Conservation (phyloP, 208 protist species). For the Blastocrithidia nonstop region DNA sequence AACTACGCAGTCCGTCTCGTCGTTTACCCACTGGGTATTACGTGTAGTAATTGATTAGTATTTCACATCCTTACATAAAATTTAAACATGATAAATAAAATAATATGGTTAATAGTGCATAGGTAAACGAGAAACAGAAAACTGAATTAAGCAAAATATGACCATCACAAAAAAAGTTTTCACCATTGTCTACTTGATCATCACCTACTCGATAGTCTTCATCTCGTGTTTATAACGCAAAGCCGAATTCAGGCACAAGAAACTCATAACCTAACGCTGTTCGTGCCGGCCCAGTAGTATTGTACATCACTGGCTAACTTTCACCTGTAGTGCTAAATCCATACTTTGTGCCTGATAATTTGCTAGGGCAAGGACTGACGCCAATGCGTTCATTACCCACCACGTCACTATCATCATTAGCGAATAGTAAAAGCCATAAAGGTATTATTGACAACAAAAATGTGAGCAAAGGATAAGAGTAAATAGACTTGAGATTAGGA, state of each 20-base stretch:
- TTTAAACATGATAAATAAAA: constrained; percentile 3
- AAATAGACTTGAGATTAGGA: constrained; percentile 63
- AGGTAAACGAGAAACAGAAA: too few relatives aligned
- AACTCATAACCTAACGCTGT: constrained; percentile 30
- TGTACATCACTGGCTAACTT: constrained; percentile 72
- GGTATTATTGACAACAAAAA: too few relatives aligned
- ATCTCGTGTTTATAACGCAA: too few relatives aligned
- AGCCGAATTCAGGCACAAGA: too few relatives aligned
- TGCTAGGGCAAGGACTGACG: constrained; percentile 16
- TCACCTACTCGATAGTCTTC: too few relatives aligned
- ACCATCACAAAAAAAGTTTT: too few relatives aligned
- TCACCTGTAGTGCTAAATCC: constrained; percentile 58
- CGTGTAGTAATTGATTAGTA: constrained; percentile 36
- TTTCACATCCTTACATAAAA: constrained; percentile 19
- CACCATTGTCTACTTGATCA: too few relatives aligned
- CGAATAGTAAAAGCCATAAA: too few relatives aligned
- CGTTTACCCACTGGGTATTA: constrained; percentile 62
- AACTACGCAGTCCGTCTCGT: constrained; percentile 48
- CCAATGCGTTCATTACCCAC: constrained; percentile 1
- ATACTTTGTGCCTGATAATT: constrained; percentile 50
- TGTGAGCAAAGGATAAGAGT: too few relatives aligned
- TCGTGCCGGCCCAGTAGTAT: constrained; percentile 56
- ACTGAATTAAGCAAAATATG: too few relatives aligned
- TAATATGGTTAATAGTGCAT: not conserved
- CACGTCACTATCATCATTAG: not conserved